A percentile compares a stretch with the other conserved stretches of the same genome.
Evolutionary conservation across 1,139 yeast genomes (phyloP).

Genomic region (Suhomyces wounanorum): DNA sequence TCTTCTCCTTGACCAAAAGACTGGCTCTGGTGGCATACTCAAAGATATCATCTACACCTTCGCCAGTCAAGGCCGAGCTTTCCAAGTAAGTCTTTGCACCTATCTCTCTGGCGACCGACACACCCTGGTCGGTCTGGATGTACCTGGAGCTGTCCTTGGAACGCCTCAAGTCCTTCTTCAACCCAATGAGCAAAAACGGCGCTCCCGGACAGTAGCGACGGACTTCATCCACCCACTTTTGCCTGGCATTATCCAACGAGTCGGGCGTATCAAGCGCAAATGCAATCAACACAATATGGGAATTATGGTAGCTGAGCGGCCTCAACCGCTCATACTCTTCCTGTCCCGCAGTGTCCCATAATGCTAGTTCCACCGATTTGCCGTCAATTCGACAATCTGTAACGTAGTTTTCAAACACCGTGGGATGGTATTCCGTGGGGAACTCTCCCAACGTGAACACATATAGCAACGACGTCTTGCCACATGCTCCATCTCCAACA

Average conservation of each 20-base stretch:
- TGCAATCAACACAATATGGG: slow-evolving; percentile 71
- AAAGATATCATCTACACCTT: slow-evolving; percentile 79
- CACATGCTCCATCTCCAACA: slow-evolving; percentile 96
- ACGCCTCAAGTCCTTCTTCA: slow-evolving; percentile 65
- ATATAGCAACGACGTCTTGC: slow-evolving; percentile 86
- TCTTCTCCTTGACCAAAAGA: slow-evolving; percentile 40
- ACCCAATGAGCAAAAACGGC: slow-evolving; percentile 66
- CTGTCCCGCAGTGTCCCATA: slow-evolving; percentile 98
- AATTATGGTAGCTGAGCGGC: slow-evolving; percentile 80
- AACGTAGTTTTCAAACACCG: slow-evolving; percentile 93
- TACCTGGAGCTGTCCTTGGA: slow-evolving; percentile 36
- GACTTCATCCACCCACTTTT: slow-evolving; percentile 76
- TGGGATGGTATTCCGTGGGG: slow-evolving; percentile 85
- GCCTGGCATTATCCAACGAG: slow-evolving; percentile 64
- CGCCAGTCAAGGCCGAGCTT: slow-evolving; percentile 77
- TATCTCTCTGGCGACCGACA: slow-evolving; percentile 60
- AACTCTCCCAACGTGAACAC: slow-evolving; percentile 89
- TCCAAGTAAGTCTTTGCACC: slow-evolving; percentile 73
- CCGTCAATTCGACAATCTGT: slow-evolving; percentile 94
- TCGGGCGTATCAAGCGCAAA: slow-evolving; percentile 72
- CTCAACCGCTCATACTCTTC: slow-evolving; percentile 83
- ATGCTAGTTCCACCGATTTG: slow-evolving; percentile 80
- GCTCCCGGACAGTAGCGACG: slow-evolving; percentile 65
- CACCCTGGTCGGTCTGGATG: slow-evolving; percentile 58
- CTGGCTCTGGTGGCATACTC: slow-evolving; percentile 76